These are phyloP conservation scores for Jaenimonas drosophilae DNA, from an alignment of 208 protist species.

Conservation along the genomic window DNA sequence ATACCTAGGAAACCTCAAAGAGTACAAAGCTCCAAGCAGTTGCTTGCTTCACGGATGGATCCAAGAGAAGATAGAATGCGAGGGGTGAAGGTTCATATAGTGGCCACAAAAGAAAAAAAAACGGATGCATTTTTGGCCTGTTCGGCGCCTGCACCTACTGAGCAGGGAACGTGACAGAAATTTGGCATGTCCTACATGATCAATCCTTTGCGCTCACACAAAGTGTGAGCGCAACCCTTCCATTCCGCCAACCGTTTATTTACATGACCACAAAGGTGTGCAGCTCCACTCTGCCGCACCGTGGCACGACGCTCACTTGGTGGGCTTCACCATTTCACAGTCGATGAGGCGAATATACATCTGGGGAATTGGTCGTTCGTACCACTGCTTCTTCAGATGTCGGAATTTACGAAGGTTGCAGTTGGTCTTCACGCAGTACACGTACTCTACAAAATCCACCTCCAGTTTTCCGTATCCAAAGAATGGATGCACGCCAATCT, in stretches of 20 bases:
- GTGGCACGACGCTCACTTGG: too few species aligned
- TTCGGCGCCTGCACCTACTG: too few species aligned
- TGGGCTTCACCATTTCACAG: constrained; percentile 16
- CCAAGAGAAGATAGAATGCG: too few species aligned
- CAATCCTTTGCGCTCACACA: too few species aligned
- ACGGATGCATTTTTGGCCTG: not conserved
- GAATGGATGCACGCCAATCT: constrained; percentile 30
- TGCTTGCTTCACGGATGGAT: too few species aligned
- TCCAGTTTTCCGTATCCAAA: constrained; percentile 39
- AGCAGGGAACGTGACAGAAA: not conserved
- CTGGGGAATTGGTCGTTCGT: constrained; percentile 35
- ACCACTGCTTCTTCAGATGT: constrained; percentile 50
- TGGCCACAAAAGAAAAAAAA: constrained; percentile 3
- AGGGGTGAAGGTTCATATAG: too few species aligned
- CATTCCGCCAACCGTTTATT: too few species aligned
- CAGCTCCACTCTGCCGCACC: too few species aligned
- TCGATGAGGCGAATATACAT: constrained; percentile 58
- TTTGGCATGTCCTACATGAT: not conserved
- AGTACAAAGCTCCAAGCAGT: too few species aligned
- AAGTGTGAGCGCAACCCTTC: too few species aligned
- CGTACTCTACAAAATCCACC: constrained; percentile 73
- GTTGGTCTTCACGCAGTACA: constrained; percentile 61
- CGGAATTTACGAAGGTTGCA: constrained; percentile 36
- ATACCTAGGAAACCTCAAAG: too few species aligned
- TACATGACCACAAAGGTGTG: too few species aligned